Evolutionary conservation across 1,139 yeast genomes (phyloP).

Genomic region (Yamadazyma membranifaciens): DNA sequence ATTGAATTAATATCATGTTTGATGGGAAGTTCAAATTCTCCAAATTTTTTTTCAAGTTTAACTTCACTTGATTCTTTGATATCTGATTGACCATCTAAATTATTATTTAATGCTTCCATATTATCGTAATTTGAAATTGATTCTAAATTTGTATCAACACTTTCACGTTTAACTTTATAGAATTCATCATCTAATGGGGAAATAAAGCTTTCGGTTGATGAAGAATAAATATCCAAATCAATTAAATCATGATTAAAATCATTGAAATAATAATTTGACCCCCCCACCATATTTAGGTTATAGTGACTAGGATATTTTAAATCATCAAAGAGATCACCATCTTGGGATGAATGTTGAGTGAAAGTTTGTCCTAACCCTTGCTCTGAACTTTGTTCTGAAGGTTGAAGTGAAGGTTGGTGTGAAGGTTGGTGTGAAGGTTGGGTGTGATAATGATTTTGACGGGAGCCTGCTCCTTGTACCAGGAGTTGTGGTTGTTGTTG

Average conservation of each 20-base stretch:
- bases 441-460: too few relatives aligned
- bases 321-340: too few relatives aligned
- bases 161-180: conserved; percentile 35
- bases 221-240: conserved; percentile 18
- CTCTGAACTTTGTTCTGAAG: too few relatives aligned
- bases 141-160: not conserved
- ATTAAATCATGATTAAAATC: conserved; percentile 19
- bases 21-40: not conserved
- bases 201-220: conserved; percentile 27
- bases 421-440: not conserved
- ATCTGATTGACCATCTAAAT: not conserved
- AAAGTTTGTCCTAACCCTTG: conserved; percentile 3
- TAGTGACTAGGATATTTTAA: conserved; percentile 15
- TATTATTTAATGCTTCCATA: not conserved
- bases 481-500: conserved; percentile 2
- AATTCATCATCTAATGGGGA: conserved; percentile 59
- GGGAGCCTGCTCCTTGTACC: too few relatives aligned
- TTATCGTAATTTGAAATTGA: not conserved
- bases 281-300: conserved; percentile 20
- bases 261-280: conserved; percentile 19
- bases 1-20: not conserved
- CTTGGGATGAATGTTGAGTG: conserved; percentile 2
- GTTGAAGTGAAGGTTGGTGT: not conserved
- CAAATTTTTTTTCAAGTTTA: not conserved
- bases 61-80: not conserved